These are phyloP conservation scores for Aspergillus sclerotiicarbonarius DNA, from an alignment of 495 filamentous ascomycete species.

Conservation along the genomic window DNA sequence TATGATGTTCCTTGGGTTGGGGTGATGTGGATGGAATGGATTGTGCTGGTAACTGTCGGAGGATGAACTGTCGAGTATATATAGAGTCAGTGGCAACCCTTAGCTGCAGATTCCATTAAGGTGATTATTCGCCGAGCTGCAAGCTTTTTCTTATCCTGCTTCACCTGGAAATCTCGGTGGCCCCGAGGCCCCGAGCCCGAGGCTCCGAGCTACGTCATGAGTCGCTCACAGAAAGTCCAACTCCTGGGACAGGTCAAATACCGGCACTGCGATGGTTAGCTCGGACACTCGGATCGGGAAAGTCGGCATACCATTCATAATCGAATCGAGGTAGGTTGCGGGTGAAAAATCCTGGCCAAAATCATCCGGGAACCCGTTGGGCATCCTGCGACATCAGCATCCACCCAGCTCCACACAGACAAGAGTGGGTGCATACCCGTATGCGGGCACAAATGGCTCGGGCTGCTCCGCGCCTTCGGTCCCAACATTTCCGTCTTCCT, in stretches of 20 bases:
- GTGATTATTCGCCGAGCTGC: background rate
- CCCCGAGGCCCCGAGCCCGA: conserved; percentile 13
- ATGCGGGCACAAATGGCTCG: conserved; percentile 3
- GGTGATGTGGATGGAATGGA: background rate
- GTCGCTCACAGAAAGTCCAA: conserved; percentile 13
- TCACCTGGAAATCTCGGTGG: background rate
- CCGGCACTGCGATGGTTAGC: conserved; percentile 19
- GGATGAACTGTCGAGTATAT: background rate
- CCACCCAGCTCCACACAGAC: background rate
- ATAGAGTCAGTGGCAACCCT: background rate
- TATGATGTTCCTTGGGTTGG: background rate
- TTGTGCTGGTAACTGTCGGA: background rate
- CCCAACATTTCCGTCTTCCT: conserved; percentile 8
- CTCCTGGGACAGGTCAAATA: conserved; percentile 31
- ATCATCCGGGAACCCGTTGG: conserved; percentile 3
- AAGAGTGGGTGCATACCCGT: conserved; percentile 1
- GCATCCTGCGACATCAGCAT: conserved; percentile 2
- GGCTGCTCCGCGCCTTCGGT: background rate
- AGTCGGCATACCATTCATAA: conserved; percentile 34
- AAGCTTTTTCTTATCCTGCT: background rate
- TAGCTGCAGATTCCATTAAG: background rate
- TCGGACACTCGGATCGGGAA: background rate
- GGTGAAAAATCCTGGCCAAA: conserved; percentile 24
- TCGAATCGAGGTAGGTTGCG: conserved; percentile 34
- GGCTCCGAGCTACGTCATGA: background rate